Percentiles rank a stretch among this genome's conserved stretches.
These are phyloP conservation scores for Solanum lycopersicoides DNA, from an alignment of 257 asterid genomes.

Conservation along the genomic window DNA sequence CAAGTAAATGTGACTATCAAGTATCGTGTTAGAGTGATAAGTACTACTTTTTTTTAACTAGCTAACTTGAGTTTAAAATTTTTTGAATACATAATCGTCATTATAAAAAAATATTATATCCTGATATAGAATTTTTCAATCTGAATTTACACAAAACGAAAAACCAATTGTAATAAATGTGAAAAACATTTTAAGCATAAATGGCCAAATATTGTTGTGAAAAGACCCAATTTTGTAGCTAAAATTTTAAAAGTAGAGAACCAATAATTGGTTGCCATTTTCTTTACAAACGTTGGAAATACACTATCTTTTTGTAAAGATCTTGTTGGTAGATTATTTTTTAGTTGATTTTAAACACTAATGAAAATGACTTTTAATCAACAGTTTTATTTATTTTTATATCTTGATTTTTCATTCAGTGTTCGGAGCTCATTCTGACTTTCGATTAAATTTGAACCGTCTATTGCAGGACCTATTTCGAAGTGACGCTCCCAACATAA, in stretches of 20 bases:
- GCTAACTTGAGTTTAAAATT: fast-evolving
- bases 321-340: neutral
- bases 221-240: neutral
- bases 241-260: neutral
- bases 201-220: neutral
- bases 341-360: neutral
- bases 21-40: no score
- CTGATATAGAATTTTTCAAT: no score
- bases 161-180: neutral
- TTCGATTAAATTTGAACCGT: fast-evolving
- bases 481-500: no score
- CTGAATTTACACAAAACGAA: no score
- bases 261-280: neutral
- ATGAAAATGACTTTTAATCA: neutral
- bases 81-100: no score
- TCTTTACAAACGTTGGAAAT: neutral
- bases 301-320: neutral
- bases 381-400: neutral
- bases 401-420: no score
- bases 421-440: fast-evolving
- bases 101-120: no score
- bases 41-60: no score
- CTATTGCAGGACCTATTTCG: fast-evolving
- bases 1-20: neutral
- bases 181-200: neutral